Evolutionary conservation across 2,329 filamentous ascomycete genomes (phyloP).

Genomic region (Claviceps monticola): DNA sequence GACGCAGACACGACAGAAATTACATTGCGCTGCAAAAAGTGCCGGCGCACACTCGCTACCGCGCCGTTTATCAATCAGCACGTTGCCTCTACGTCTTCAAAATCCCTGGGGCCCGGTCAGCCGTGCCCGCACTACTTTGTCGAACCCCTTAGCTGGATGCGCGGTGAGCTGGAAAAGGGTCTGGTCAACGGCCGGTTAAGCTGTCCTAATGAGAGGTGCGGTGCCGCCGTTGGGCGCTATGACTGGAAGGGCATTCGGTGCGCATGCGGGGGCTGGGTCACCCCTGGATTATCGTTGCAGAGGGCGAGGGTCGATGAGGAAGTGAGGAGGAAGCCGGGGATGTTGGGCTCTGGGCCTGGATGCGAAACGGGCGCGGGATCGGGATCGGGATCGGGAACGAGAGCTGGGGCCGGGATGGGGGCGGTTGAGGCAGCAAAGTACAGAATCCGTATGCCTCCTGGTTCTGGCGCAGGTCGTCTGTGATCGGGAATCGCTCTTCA

Average conservation of each 20-base stretch:
- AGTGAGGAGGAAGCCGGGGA: conserved; percentile 12
- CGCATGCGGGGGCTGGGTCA: conserved; percentile 80
- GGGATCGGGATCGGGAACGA: conserved; percentile 9
- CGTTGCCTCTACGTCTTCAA: conserved; percentile 10
- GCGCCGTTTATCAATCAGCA: conserved; percentile 54
- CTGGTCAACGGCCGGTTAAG: conserved; percentile 70
- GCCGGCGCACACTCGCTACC: conserved; percentile 51
- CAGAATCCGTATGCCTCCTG: conserved; percentile 44
- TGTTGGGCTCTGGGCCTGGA: background rate
- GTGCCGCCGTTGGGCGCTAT: conserved; percentile 77
- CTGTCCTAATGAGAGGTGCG: conserved; percentile 69
- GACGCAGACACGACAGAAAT: conserved; percentile 6
- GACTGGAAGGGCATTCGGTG: conserved; percentile 94
- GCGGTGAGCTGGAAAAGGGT: conserved; percentile 63
- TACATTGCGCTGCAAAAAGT: conserved; percentile 73
- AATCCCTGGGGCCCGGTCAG: conserved; percentile 3
- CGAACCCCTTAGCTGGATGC: conserved; percentile 93
- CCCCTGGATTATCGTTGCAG: conserved; percentile 77
- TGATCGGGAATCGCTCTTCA: background rate
- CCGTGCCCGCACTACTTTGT: conserved; percentile 77
- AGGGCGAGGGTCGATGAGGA: conserved; percentile 69
- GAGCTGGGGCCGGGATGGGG: conserved; percentile 10
- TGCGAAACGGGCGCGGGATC: conserved; percentile 1
- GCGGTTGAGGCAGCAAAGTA: conserved; percentile 11
- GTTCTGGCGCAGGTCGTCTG: conserved; percentile 12